Evolutionary conservation across 352 stramenopile genomes (phyloP).

Genomic region (Phytopythium vexans): DNA sequence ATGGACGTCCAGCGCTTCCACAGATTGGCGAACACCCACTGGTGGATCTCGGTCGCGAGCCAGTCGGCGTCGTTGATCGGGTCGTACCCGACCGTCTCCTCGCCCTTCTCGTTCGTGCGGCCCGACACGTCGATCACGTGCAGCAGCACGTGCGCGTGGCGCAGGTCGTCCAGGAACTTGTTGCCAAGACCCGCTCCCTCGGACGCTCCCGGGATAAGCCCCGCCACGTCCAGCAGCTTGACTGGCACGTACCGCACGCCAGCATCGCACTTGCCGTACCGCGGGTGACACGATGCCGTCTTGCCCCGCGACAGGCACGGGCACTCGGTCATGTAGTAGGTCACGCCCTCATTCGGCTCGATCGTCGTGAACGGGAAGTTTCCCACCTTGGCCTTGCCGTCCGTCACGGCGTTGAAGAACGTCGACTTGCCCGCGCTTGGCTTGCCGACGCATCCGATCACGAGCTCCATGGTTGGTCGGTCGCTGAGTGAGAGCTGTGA

Average conservation of each 20-base stretch:
- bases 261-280: slow-evolving; percentile 76
- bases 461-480: slow-evolving; percentile 58
- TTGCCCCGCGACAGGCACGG: slow-evolving; percentile 67
- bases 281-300: slow-evolving; percentile 54
- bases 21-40: slow-evolving; percentile 88
- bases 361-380: slow-evolving; percentile 91
- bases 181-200: slow-evolving; percentile 96
- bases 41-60: slow-evolving; percentile 83
- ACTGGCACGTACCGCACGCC: slow-evolving; percentile 77
- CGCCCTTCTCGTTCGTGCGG: slow-evolving; percentile 88
- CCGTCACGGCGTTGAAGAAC: slow-evolving; percentile 90
- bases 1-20: slow-evolving; percentile 84
- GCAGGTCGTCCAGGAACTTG: slow-evolving; percentile 95
- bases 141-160: slow-evolving; percentile 86
- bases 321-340: slow-evolving; percentile 86
- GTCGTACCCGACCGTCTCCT: slow-evolving; percentile 84
- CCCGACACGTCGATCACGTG: slow-evolving; percentile 90
- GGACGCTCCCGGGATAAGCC: slow-evolving; percentile 78
- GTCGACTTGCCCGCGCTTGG: slow-evolving; percentile 87
- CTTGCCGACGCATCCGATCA: slow-evolving; percentile 89
- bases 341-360: slow-evolving; percentile 87
- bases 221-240: slow-evolving; percentile 82
- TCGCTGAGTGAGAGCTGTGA: background rate
- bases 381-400: slow-evolving; percentile 83
- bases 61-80: slow-evolving; percentile 88